phyloP scores from a whole-genome alignment of 176 grass and related monocot species.

The Olyra latifolia region DNA sequence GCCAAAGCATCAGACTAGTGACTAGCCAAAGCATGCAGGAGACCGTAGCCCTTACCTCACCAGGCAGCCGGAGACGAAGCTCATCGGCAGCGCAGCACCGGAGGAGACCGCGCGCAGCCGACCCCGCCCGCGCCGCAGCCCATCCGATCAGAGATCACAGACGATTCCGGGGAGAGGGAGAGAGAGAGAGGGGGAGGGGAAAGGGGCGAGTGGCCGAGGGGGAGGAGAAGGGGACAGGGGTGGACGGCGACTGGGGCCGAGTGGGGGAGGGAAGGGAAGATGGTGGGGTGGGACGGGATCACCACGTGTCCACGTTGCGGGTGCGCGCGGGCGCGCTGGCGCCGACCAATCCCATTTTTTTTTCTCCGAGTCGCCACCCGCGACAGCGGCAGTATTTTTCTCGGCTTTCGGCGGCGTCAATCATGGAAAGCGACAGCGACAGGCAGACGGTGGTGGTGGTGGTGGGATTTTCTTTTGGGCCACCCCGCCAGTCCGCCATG shows the following conservation, averaged over 20 bases:
- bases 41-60: background rate
- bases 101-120: background rate
- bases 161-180: background rate
- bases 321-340: constrained; percentile 46
- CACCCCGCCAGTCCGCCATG: background rate
- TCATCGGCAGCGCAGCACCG: constrained; percentile 11
- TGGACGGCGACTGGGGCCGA: constrained; percentile 8
- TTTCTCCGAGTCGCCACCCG: background rate
- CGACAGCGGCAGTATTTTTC: background rate
- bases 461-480: background rate
- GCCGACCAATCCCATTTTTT: constrained; percentile 42
- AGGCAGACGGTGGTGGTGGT: background rate
- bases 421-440: constrained; percentile 28
- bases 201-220: background rate
- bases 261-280: background rate
- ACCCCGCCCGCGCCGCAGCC: background rate
- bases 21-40: background rate
- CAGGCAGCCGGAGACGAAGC: background rate
- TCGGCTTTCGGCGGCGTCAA: constrained; percentile 27
- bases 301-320: constrained; percentile 51
- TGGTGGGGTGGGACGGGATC: constrained; percentile 19
- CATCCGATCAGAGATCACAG: constrained; percentile 27
- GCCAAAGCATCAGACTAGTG: background rate
- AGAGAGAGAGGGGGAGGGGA: background rate
- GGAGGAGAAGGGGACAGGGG: background rate